Percentiles rank a stretch among this genome's conserved stretches.
These are phyloP conservation scores for Microdochium trichocladiopsis DNA, from an alignment of 2,329 filamentous ascomycete species.

Conservation along the genomic window DNA sequence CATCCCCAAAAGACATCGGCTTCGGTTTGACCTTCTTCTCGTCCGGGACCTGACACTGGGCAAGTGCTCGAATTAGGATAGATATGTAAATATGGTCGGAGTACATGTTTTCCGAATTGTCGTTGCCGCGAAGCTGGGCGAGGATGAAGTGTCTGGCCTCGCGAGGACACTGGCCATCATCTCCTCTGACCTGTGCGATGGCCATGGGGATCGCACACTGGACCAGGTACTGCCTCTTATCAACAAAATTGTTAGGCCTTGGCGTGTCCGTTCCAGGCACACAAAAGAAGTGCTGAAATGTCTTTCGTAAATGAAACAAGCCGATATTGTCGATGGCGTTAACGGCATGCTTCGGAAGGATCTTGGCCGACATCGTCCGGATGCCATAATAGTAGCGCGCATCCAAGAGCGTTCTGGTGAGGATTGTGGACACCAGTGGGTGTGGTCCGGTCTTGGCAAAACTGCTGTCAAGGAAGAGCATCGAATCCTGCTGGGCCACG, in stretches of 20 bases:
- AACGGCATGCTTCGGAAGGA: constrained; percentile 69
- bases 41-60: constrained; percentile 48
- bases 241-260: constrained; percentile 82
- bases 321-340: constrained; percentile 70
- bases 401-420: constrained; percentile 86
- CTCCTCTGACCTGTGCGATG: constrained; percentile 70
- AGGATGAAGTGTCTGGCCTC: constrained; percentile 77
- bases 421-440: constrained; percentile 79
- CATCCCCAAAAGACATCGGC: constrained; percentile 30
- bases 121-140: constrained; percentile 86
- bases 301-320: constrained; percentile 74
- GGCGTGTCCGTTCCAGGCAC: constrained; percentile 71
- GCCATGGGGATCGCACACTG: constrained; percentile 78
- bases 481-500: constrained; percentile 73
- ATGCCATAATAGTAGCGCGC: constrained; percentile 90
- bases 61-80: constrained; percentile 60
- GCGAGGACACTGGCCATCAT: constrained; percentile 68
- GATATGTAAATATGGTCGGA: constrained; percentile 89
- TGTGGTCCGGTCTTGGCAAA: constrained; percentile 49
- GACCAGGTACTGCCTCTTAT: constrained; percentile 78
- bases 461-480: constrained; percentile 63
- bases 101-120: constrained; percentile 83
- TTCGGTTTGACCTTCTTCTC: constrained; percentile 28
- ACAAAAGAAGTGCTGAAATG: constrained; percentile 86
- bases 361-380: constrained; percentile 74